Base-by-base conservation (phyloP, 495 filamentous ascomycete genomes). In the Hypoxylon trugodes region DNA sequence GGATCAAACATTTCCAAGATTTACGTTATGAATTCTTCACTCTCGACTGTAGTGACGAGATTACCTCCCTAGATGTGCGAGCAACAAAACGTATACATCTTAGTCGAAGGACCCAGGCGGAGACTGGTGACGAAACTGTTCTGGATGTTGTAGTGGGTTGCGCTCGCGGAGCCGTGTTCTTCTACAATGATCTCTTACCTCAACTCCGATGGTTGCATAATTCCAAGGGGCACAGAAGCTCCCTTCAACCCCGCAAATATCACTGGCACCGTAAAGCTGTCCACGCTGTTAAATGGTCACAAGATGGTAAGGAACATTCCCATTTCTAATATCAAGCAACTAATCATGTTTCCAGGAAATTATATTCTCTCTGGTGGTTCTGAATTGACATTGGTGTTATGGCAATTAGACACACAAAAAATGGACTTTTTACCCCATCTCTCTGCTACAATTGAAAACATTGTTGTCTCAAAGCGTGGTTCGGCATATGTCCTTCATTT, bases 181-280 rank as follows among this genome's bases (percentile, higher is more conserved):
- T 95, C 9, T 95, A 96, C 69, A 82, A 87, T 59, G 88, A 96
- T 72, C 69, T 96, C 16, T 58, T 91, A 5, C 76, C 80, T 15
- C 84, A 85, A 42, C 69, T 95, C 4, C 70, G 59, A 5, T 26
- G 47, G 6, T 60, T 71, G 6, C 61, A 57, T 5, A 65, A 45
- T 22, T 36, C 46, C 0, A 62, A 74, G 58, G 53, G 46, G 7
- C 78, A 73, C 22, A 75, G 79, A 38, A 73, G 68, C 22, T 21
- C 59, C 7, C 68, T 81, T 18, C 80, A 80, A 47, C 76, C 79
- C n/a, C 74, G 72, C 71, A 88, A 84, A 66, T 76, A 94, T 21
- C 96, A 98, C 70, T 99, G 95, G 95, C 95, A 99, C 74, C 84
- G 96, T 67, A 86, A 87, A 52, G 83, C 86, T 21, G 93, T 96